Evolutionary conservation across 2,329 filamentous ascomycete species (phyloP), one percentile per base, ranked within the genome.

Genomic region (Aspergillus candidus): DNA sequence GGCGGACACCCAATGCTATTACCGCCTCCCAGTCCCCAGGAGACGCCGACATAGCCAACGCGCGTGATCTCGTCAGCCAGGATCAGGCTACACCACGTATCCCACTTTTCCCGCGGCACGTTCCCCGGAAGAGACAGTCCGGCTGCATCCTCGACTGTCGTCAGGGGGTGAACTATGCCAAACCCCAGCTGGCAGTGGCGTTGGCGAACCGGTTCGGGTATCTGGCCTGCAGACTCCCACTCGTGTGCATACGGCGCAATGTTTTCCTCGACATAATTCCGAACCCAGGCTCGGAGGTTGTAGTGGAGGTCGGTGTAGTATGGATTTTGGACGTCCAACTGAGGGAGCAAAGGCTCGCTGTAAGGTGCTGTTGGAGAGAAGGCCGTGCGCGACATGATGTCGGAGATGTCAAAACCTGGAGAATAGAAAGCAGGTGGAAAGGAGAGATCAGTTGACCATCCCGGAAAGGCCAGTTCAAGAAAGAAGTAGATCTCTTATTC

Each of bases 291-390:
- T 40, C 79, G 78, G 2, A 85, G 70, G n/a, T 63, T 66, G 29
- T 74, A 73, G 57, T 86, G 83, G 2, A 76, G 76, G 11, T 75
- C 70, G 22, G 74, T 82, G 69, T 86, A 85, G 65, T 84, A 83
- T 0, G 80, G 66, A 34, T 62, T 65, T 22, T 52, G 46, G 34
- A 62, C 45, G 38, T 62, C 58, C 40, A 64, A 78, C 38, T 75
- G 75, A 7, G 70, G 66, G 44, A 78, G 71, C 22, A 70, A 50
- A 4, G 67, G 66, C 41, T 69, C 66, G 38, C 63, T 65, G 52
- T 66, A 70, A 13, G 66, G 66, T 29, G 63, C 62, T 32, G 58
- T 62, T 38, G 59, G 56, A 7, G 56, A 52, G 13, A 46, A 51
- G 18, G 52, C 38, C 17, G 45, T 46, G 35, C 44, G 35, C 6